phyloP scores from a whole-genome alignment of 2,329 filamentous ascomycete species.

The Xylariaceae sp. region DNA sequence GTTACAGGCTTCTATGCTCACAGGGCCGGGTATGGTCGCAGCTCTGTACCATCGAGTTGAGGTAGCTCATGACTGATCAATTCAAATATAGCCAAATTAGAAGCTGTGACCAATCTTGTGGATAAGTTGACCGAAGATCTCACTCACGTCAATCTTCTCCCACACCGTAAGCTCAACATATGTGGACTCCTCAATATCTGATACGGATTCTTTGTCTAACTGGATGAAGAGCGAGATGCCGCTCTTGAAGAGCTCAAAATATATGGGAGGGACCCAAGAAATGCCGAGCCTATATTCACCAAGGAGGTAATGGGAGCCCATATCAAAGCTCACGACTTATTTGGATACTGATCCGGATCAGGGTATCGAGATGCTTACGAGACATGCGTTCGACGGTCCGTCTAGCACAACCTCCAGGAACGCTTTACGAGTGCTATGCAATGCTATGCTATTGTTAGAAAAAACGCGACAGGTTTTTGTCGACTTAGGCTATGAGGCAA shows the following conservation, averaged over 20 bases:
- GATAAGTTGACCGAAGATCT: slow-evolving; percentile 59
- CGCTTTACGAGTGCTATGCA: slow-evolving; percentile 78
- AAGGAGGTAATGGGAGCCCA: slow-evolving; percentile 49
- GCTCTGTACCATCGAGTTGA: background rate
- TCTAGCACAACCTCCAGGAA: slow-evolving; percentile 64
- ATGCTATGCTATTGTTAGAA: slow-evolving; percentile 69
- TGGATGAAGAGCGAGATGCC: slow-evolving; percentile 50
- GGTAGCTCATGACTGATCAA: slow-evolving; percentile 7
- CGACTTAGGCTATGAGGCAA: slow-evolving; percentile 62
- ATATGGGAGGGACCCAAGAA: slow-evolving; percentile 65
- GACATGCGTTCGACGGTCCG: slow-evolving; percentile 67
- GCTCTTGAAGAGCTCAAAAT: slow-evolving; percentile 70
- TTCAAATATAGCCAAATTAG: slow-evolving; percentile 54
- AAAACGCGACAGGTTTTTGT: slow-evolving; percentile 69
- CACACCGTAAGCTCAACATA: slow-evolving; percentile 49
- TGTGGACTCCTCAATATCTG: background rate
- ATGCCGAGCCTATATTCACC: slow-evolving; percentile 83
- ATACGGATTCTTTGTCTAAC: background rate
- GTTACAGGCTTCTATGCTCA: slow-evolving; percentile 19
- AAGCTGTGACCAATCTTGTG: slow-evolving; percentile 63
- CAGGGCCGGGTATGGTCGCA: slow-evolving; percentile 37
- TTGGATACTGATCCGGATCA: slow-evolving; percentile 32
- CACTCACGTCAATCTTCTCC: slow-evolving; percentile 50
- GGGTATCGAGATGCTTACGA: slow-evolving; percentile 70
- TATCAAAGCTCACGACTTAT: background rate